These are phyloP conservation scores for Phycomyces nitens DNA, from an alignment of 192 early-diverging fungal genomes.

Conservation along the genomic window DNA sequence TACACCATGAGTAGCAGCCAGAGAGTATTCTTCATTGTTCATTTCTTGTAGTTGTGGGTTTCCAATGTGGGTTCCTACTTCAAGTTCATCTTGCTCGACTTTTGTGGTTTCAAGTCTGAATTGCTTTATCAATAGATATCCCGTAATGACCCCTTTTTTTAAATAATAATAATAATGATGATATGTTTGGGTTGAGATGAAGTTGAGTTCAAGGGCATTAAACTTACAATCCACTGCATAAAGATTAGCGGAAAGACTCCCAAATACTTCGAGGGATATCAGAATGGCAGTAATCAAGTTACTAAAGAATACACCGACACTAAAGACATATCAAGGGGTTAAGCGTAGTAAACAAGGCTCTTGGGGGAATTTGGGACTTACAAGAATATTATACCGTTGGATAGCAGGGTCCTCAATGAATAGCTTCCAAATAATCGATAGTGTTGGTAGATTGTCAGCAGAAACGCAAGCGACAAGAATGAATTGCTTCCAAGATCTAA, in stretches of 20 bases:
- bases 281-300: conserved; percentile 28
- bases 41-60: background rate
- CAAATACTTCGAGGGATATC: conserved; percentile 20
- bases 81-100: background rate
- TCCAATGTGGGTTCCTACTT: background rate
- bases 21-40: background rate
- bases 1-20: background rate
- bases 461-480: conserved; percentile 27
- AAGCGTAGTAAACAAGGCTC: too few species aligned
- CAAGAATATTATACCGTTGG: conserved; percentile 31
- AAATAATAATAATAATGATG: background rate
- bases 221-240: conserved; percentile 35
- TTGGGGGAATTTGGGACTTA: conserved; percentile 15
- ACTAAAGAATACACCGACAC: conserved; percentile 28
- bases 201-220: background rate
- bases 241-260: conserved; percentile 26
- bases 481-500: conserved; percentile 29
- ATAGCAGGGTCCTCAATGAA: conserved; percentile 24
- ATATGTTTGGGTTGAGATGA: background rate
- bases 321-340: too few species aligned
- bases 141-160: conserved; percentile 27
- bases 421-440: conserved; percentile 28
- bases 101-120: conserved; percentile 18
- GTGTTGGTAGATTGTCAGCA: conserved; percentile 22
- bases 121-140: conserved; percentile 30